phyloP scores from a whole-genome alignment of 768 basidiomycete genomes.

The Suillus subaureus region DNA sequence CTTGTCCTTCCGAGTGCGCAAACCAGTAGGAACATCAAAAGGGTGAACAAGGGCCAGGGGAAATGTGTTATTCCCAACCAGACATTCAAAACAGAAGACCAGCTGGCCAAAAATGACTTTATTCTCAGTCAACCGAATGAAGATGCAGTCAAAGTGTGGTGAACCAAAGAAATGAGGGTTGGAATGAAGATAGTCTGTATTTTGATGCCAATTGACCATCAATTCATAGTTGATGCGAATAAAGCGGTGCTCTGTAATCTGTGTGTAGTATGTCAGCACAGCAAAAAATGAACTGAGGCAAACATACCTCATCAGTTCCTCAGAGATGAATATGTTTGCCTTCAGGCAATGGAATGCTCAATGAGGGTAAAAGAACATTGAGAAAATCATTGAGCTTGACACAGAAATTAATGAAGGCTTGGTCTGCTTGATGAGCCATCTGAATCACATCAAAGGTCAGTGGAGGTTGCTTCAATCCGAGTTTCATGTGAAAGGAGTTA shows the following conservation, averaged over 20 bases:
- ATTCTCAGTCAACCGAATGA: no score
- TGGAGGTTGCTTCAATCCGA: background rate
- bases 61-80: no score
- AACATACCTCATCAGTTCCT: background rate
- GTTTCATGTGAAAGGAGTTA: background rate
- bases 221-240: background rate
- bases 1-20: no score
- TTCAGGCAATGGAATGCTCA: background rate
- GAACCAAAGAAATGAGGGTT: no score
- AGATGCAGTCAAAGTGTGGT: no score
- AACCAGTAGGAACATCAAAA: no score
- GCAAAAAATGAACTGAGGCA: background rate
- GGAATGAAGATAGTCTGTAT: no score
- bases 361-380: background rate
- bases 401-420: background rate
- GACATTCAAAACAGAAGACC: no score
- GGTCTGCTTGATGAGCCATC: background rate
- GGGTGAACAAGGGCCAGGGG: no score
- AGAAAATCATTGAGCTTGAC: background rate
- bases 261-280: background rate
- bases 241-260: background rate
- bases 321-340: background rate
- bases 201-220: no score
- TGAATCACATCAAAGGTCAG: background rate
- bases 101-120: no score